A percentile compares a stretch with the other conserved stretches of the same genome.
These are phyloP conservation scores for Citrus mangshanensis DNA, from an alignment of 345 rosid species.

Conservation along the genomic window DNA sequence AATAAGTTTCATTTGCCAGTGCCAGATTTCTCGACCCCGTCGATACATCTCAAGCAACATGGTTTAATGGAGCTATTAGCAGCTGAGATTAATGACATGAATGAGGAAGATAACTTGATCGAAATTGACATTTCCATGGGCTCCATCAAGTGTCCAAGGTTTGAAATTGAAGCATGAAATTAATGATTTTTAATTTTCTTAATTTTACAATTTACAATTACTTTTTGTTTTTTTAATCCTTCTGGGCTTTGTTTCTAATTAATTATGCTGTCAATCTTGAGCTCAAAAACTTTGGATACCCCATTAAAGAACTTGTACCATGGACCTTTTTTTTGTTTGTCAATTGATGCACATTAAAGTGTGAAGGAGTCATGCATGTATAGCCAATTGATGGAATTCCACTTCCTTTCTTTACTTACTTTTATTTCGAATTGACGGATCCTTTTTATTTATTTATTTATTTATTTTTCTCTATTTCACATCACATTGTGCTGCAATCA, in stretches of 20 bases:
- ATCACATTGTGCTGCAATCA: background rate
- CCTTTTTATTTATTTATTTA: background rate
- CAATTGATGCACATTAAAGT: conserved; percentile 24
- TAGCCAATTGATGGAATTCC: conserved; percentile 24
- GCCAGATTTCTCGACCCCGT: conserved; percentile 7
- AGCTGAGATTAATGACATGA: conserved; percentile 51
- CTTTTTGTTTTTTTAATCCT: no score
- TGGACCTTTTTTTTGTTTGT: conserved; percentile 3
- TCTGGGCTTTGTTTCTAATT: no score
- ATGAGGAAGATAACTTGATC: conserved; percentile 80
- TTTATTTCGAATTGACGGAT: no score
- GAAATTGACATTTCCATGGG: conserved; percentile 86
- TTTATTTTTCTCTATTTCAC: background rate
- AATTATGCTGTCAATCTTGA: background rate
- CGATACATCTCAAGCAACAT: conserved; percentile 27
- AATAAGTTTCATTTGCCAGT: conserved; percentile 5
- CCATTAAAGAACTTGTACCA: conserved; percentile 23
- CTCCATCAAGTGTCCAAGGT: conserved; percentile 72
- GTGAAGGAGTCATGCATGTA: conserved; percentile 15
- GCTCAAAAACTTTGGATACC: conserved; percentile 35
- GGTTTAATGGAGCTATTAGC: conserved; percentile 42
- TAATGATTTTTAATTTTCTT: no score
- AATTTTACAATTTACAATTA: no score
- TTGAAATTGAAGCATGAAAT: conserved; percentile 47
- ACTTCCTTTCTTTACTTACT: background rate